Conservation (phyloP, 345 rosid genomes). For the Pugionium cornutum region DNA sequence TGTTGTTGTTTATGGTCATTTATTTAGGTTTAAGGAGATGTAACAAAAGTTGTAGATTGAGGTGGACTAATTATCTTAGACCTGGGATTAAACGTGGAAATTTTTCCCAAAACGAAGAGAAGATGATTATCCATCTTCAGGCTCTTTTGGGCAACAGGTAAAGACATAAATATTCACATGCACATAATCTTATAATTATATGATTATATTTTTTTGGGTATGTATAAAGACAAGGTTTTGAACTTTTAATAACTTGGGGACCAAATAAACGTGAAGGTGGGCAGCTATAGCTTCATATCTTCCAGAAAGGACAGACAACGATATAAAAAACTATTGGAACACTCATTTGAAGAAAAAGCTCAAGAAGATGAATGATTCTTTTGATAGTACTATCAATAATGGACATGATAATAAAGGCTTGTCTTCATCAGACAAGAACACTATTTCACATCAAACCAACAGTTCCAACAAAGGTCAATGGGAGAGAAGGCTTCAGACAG, state of each 20-base stretch:
- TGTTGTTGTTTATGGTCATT: conserved; percentile 20
- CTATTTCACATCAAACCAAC: conserved; percentile 24
- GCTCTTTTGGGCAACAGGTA: conserved; percentile 96
- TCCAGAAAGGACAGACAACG: conserved; percentile 94
- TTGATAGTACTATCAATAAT: conserved; percentile 39
- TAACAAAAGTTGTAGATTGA: conserved; percentile 94
- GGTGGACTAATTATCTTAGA: conserved; percentile 95
- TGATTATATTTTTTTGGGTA: not conserved
- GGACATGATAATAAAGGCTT: conserved; percentile 43
- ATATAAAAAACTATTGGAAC: conserved; percentile 93
- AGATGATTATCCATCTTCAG: conserved; percentile 93
- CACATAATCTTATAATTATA: conserved; percentile 12
- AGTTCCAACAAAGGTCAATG: conserved; percentile 68
- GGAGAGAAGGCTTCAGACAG: conserved; percentile 90
- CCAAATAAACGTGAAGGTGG: conserved; percentile 62
- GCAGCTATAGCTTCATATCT: conserved; percentile 98
- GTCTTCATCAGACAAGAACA: conserved; percentile 36
- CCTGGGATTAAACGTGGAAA: conserved; percentile 93
- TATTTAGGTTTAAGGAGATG: conserved; percentile 82
- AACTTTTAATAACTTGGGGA: conserved; percentile 28
- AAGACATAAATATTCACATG: conserved; percentile 24
- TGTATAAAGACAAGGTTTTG: conserved; percentile 23
- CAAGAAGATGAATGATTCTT: conserved; percentile 44
- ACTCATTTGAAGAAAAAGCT: conserved; percentile 89
- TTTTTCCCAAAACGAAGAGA: conserved; percentile 86